phyloP scores from a whole-genome alignment of 139 green algal genomes.

The Auxenochlorella pyrenoidosa region DNA sequence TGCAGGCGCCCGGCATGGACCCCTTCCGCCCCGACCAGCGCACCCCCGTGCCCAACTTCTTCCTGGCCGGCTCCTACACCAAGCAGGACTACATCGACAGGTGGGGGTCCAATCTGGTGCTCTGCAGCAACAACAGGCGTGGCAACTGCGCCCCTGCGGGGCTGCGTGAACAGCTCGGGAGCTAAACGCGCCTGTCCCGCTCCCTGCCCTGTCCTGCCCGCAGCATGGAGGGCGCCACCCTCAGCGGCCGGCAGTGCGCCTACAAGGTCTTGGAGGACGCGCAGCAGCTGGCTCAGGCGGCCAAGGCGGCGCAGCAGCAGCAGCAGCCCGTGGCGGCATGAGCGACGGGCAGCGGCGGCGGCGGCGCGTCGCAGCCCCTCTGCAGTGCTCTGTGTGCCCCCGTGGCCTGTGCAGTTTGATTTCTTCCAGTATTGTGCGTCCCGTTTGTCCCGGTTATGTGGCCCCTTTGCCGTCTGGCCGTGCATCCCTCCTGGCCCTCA shows the following conservation, averaged over 20 bases:
- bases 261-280: constrained; percentile 63
- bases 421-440: too few relatives aligned
- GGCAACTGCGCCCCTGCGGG: too few relatives aligned
- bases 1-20: constrained; percentile 85
- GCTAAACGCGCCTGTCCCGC: too few relatives aligned
- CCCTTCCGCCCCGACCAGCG: constrained; percentile 87
- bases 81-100: constrained; percentile 98
- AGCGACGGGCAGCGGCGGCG: background rate
- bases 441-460: too few relatives aligned
- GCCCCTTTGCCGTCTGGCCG: too few relatives aligned
- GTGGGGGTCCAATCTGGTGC: background rate
- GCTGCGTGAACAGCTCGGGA: too few relatives aligned
- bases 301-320: constrained; percentile 12
- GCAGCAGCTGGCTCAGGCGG: constrained; percentile 31
- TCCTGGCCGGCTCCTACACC: constrained; percentile 95
- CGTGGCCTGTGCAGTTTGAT: background rate
- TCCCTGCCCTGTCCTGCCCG: background rate
- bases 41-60: constrained; percentile 95
- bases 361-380: background rate
- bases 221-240: constrained; percentile 97
- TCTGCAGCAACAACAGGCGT: too few relatives aligned
- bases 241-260: constrained; percentile 80
- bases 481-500: too few relatives aligned
- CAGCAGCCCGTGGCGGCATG: constrained; percentile 26
- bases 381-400: background rate